phyloP scores from a whole-genome alignment of 352 stramenopile species.

The Peronospora belbahrii region DNA sequence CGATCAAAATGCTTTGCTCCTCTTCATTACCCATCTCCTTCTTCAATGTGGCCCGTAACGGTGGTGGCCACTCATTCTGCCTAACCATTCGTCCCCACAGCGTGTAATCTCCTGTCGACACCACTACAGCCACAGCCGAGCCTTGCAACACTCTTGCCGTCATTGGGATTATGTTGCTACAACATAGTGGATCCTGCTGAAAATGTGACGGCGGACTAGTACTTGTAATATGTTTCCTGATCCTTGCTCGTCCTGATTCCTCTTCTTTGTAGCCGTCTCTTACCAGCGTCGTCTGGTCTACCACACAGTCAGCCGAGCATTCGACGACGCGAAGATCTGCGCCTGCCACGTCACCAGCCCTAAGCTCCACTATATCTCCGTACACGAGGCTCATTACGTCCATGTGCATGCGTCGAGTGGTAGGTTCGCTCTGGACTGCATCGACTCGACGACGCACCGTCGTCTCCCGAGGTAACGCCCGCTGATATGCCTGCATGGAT shows the following conservation, averaged over 20 bases:
- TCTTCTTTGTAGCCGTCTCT: conserved; percentile 24
- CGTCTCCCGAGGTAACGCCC: conserved; percentile 81
- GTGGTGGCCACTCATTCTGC: conserved; percentile 50
- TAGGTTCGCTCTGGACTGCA: conserved; percentile 15
- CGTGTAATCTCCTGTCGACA: conserved; percentile 65
- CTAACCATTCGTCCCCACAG: conserved; percentile 59
- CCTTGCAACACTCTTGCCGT: conserved; percentile 45
- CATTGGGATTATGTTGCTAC: conserved; percentile 70
- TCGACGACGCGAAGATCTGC: conserved; percentile 83
- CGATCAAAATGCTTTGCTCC: conserved; percentile 28
- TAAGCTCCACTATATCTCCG: conserved; percentile 89
- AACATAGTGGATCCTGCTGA: conserved; percentile 29
- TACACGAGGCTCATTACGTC: conserved; percentile 86
- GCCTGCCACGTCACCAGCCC: conserved; percentile 82
- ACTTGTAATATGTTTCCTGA: conserved; percentile 32
- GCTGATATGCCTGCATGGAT: conserved; percentile 87
- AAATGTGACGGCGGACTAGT: conserved; percentile 16
- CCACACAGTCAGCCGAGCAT: conserved; percentile 67
- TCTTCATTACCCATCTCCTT: conserved; percentile 14
- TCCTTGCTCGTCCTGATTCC: conserved; percentile 14
- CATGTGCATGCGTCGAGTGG: conserved; percentile 81
- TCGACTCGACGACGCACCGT: conserved; percentile 64
- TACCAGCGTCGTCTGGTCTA: conserved; percentile 51
- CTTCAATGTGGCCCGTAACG: conserved; percentile 2
- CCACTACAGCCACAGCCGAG: conserved; percentile 50